Conservation (phyloP, 768 basidiomycete genomes). For the Roridomyces roridus region DNA sequence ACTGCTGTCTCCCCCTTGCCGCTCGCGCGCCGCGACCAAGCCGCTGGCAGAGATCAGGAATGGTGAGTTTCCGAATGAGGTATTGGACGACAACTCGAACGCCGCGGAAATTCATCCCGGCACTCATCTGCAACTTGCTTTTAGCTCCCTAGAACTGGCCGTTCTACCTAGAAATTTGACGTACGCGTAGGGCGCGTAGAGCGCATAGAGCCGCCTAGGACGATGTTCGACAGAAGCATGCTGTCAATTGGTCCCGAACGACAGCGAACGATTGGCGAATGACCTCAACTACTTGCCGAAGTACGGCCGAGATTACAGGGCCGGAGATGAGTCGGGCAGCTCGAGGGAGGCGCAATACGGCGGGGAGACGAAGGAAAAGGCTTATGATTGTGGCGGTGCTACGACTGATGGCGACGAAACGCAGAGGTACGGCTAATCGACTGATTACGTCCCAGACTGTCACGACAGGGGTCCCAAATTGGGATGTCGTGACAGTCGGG, state of each 20-base stretch:
- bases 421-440: background rate
- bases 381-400: background rate
- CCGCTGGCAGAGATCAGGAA: slow-evolving; percentile 23
- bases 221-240: no score
- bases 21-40: slow-evolving; percentile 6
- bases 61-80: slow-evolving; percentile 11
- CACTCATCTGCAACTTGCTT: no score
- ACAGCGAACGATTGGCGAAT: no score
- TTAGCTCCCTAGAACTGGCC: no score
- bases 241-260: no score
- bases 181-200: no score
- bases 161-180: no score
- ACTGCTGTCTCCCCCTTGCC: background rate
- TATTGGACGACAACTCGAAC: slow-evolving; percentile 25
- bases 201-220: no score
- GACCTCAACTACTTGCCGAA: no score
- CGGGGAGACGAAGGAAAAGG: background rate
- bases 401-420: background rate
- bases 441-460: background rate
- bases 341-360: background rate
- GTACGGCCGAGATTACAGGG: no score
- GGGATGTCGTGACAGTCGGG: slow-evolving; percentile 7
- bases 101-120: slow-evolving; percentile 27
- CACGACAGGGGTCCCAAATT: slow-evolving; percentile 4
- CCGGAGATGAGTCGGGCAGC: no score